These are phyloP conservation scores for Patellifolia procumbens DNA, from an alignment of 179 eudicot species.

Conservation along the genomic window DNA sequence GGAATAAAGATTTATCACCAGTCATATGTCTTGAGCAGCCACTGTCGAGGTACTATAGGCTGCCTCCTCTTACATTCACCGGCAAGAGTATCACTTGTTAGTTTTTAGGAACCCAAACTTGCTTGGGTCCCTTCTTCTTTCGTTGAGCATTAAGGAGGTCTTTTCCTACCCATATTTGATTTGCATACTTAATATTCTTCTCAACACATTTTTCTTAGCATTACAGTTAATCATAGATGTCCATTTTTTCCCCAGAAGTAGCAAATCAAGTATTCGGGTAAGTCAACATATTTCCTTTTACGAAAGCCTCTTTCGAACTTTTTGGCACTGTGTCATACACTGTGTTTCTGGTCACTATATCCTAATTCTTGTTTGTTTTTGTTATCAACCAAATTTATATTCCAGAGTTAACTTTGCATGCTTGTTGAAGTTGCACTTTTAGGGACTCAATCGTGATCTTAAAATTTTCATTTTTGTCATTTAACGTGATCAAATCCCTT, in stretches of 20 bases:
- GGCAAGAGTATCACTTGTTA: not conserved
- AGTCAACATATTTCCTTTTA: not conserved
- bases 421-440: too few species aligned
- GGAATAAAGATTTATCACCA: not conserved
- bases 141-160: not conserved
- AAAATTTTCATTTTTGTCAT: too few species aligned
- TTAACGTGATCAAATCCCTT: too few species aligned
- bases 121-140: slow-evolving; percentile 8
- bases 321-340: not conserved
- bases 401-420: too few species aligned
- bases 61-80: not conserved
- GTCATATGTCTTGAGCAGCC: slow-evolving; percentile 8
- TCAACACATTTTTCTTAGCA: not conserved
- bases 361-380: not conserved
- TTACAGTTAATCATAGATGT: not conserved
- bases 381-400: too few species aligned
- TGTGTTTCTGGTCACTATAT: not conserved
- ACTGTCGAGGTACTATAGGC: not conserved
- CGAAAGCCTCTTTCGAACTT: not conserved
- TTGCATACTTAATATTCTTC: not conserved
- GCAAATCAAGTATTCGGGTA: not conserved
- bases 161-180: not conserved
- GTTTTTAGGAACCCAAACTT: not conserved
- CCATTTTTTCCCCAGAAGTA: not conserved
- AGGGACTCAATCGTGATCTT: too few species aligned